Percentiles rank a stretch among this genome's conserved stretches.
Evolutionary conservation across 805 yeast species (phyloP).

Genomic region (Saccharomycopsis sp.): DNA sequence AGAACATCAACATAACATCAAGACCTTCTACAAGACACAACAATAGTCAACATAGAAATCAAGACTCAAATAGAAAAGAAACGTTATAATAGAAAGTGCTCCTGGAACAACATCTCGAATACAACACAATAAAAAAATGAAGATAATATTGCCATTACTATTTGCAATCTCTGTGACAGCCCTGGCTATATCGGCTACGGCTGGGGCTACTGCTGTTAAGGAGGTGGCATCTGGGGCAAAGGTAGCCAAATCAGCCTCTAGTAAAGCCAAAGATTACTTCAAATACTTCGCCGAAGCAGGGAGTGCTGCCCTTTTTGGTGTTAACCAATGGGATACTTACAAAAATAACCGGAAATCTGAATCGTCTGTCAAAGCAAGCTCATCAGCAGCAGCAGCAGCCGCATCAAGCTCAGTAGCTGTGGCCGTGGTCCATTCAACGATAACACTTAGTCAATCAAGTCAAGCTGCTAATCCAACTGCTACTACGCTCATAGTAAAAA

Average conservation of each 20-base stretch:
- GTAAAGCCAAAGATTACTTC: conserved; percentile 5
- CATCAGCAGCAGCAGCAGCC: neutral
- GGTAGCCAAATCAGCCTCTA: neutral
- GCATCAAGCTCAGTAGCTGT: neutral
- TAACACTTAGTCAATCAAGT: neutral
- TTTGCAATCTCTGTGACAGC: neutral
- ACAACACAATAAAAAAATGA: neutral
- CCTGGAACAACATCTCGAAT: neutral
- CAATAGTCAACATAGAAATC: neutral
- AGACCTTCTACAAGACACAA: neutral
- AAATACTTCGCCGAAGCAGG: conserved; percentile 3
- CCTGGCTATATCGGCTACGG: neutral
- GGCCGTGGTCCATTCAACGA: neutral
- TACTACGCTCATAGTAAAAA: neutral
- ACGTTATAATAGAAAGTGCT: neutral
- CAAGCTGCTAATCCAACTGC: neutral
- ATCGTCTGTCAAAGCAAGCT: neutral
- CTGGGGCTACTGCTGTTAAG: neutral
- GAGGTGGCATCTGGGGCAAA: neutral
- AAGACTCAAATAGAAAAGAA: neutral
- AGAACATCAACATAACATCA: neutral
- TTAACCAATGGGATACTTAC: neutral
- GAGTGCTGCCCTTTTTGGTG: neutral
- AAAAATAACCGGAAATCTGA: neutral
- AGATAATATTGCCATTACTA: neutral